Conservation (phyloP, 805 yeast genomes). For the Metschnikowia reukaufii region DNA sequence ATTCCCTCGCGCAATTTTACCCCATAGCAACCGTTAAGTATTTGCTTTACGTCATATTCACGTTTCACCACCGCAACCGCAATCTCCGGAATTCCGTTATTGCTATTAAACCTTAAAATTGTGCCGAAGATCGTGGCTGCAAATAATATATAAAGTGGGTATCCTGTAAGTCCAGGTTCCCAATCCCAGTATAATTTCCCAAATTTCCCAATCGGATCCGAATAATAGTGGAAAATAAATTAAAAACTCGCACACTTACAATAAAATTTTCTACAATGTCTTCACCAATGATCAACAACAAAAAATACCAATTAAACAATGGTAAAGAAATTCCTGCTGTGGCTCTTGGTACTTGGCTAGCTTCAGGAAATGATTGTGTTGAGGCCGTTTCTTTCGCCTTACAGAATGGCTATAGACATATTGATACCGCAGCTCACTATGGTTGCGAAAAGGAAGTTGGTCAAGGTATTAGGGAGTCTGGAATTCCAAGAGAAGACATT, state of each 20-base stretch:
- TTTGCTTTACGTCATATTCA: too few relatives aligned
- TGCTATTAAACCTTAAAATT: too few relatives aligned
- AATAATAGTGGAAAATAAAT: background rate
- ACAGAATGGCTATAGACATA: slow-evolving; percentile 69
- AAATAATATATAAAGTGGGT: too few relatives aligned
- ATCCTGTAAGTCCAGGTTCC: too few relatives aligned
- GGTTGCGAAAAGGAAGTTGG: slow-evolving; percentile 71
- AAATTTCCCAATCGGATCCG: too few relatives aligned
- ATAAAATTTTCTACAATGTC: slow-evolving; percentile 10
- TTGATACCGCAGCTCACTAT: slow-evolving; percentile 74
- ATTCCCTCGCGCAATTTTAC: too few relatives aligned
- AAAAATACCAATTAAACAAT: slow-evolving; percentile 49
- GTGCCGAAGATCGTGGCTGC: too few relatives aligned
- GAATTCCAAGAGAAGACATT: slow-evolving; percentile 19
- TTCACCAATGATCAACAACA: slow-evolving; percentile 16
- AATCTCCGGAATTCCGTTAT: too few relatives aligned
- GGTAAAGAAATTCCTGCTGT: slow-evolving; percentile 65
- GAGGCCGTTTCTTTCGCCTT: slow-evolving; percentile 61
- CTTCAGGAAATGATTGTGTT: slow-evolving; percentile 53
- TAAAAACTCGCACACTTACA: background rate
- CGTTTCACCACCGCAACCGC: too few relatives aligned
- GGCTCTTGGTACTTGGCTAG: slow-evolving; percentile 76
- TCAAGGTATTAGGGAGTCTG: slow-evolving; percentile 46
- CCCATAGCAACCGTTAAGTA: too few relatives aligned
- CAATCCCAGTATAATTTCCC: too few relatives aligned